Evolutionary conservation across 73 alveolate genomes (phyloP), one percentile per base, ranked within the genome.

Genomic region (Uronychia setigera): DNA sequence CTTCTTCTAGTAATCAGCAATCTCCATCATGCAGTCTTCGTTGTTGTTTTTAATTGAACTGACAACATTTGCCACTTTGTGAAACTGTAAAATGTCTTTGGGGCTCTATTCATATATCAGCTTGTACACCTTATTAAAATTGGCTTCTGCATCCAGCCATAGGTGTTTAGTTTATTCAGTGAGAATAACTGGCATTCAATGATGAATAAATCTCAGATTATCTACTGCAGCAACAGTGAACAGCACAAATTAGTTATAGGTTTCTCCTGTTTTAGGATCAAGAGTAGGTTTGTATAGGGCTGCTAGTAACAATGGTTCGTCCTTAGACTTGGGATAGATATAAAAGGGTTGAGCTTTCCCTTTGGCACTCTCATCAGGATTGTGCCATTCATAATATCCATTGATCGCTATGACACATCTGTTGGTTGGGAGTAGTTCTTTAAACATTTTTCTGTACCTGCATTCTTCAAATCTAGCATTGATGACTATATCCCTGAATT

Each of bases 311-410:
- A 89, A 80, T 14, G 29, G 31, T 27, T 84, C 89, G 26, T 59
- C 88, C 9, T 85, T 85, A 0, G 83, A n/a, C 76, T 89, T 80
- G n/a, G 80, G 80, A 27, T 89, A 76, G 35, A 88, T 77, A 29
- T 81, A 32, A 58, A 33, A 89, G 9, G 95, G 95, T 79, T 89
- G 87, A 28, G 19, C 58, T 32, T 78, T 14, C 59, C 25, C 30
- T n/a, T n/a, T n/a, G 76, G 32, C 32, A 13, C 29, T 28, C 34
- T 83, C 59, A 26, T 74, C 82, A 0, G 88, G 76, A 26, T 89
- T 82, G 32, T 84, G 80, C 95, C 95, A 89, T 79, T 89, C 95
- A 57, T 89, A 89, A 34, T 84, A 89, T 1, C 95, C 95, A 57
- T 89, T 89, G 58, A 89, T 80, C 25, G 88, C 76, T 27, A 89